Evolutionary conservation across 73 alveolate species (phyloP).

Genomic region (Tetrahymena malaccensis): DNA sequence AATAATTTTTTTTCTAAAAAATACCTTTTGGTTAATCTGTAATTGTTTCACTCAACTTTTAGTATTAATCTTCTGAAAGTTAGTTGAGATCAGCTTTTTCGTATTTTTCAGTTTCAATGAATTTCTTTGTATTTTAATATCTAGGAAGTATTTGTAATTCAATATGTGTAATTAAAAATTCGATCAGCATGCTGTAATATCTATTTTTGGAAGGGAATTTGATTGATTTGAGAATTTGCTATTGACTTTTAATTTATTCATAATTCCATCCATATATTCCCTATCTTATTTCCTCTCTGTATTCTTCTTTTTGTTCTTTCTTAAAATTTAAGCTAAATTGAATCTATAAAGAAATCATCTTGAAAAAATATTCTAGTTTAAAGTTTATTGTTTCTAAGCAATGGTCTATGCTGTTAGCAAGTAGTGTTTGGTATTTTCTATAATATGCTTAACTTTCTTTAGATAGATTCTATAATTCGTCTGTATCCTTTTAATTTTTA

Average conservation of each 20-base stretch:
- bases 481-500: background rate
- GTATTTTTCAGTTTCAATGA: background rate
- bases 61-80: background rate
- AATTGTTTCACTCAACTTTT: background rate
- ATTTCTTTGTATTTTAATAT: background rate
- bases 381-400: background rate
- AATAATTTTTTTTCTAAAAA: too few species aligned
- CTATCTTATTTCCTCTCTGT: background rate
- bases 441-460: background rate
- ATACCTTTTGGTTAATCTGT: background rate
- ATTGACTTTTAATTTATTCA: background rate
- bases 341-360: background rate
- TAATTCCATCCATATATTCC: background rate
- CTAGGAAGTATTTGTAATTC: background rate
- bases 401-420: background rate
- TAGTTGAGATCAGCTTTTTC: background rate
- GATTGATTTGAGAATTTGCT: background rate
- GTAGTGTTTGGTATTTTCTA: background rate
- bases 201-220: background rate
- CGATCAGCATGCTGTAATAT: background rate
- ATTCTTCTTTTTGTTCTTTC: background rate
- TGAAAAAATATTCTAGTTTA: background rate
- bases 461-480: background rate
- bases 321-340: background rate
- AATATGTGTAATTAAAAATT: background rate